Evolutionary conservation across 495 filamentous ascomycete species (phyloP), one percentile per base, ranked within the genome.

Genomic region (Lindgomyces ingoldianus): DNA sequence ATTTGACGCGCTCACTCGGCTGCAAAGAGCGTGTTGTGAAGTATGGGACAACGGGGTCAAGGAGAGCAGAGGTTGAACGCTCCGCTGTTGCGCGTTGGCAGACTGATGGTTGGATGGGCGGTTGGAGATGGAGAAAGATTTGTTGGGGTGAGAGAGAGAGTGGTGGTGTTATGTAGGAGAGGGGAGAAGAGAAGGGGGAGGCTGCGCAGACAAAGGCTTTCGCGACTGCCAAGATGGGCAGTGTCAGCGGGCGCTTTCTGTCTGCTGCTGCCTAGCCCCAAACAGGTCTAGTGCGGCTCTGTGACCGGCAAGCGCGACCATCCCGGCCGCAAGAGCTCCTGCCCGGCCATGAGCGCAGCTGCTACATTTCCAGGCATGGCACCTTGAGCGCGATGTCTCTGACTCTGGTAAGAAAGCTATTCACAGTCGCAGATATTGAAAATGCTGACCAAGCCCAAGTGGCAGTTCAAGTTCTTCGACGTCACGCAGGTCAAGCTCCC

Each of bases 391-490:
- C n/a, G 4, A 47, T 47, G 73, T 68, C 73, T 14, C 58, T 75
- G 66, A 75, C 73, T 69, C 74, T 74, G 56, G 75, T 76, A 71
- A 24, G 68, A 39, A 24, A 26, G 26, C 21, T 11, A 19, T 29
- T n/a, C n/a, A n/a, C n/a, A n/a, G n/a, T n/a, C n/a, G n/a, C n/a
- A n/a, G n/a, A n/a, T n/a, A n/a, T n/a, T n/a, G n/a, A n/a, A n/a
- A n/a, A n/a, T n/a, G n/a, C 57, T 57, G 52, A 69, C 59, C 62
- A 26, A 66, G 25, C 25, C 39, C 18, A 73, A 98, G 93, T 97
- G 95, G 94, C 86, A 90, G 55, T 98, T 98, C 81, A 92, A 94
- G 84, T 98, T 98, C 86, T 96, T 98, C 81, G 92, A 96, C 75
- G 91, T 96, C 74, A 85, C 87, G 63, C 86, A 88, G 69, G 87